Base-by-base conservation (phyloP, 768 basidiomycete species). In the Mycena floridula region DNA sequence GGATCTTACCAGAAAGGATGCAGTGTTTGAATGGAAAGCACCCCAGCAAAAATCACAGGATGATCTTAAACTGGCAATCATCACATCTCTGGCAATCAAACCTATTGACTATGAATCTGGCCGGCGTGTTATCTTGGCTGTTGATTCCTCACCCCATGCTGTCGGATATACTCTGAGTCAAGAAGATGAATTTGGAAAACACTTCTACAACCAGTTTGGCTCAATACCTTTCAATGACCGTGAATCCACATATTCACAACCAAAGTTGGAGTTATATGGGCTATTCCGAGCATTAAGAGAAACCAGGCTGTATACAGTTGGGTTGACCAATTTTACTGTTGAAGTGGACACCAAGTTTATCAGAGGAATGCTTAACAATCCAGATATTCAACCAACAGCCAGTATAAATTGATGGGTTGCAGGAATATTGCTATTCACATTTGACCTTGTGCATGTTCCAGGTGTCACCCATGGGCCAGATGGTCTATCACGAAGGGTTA, bases 361-460 rank as follows among this genome's bases (percentile, higher is more conserved):
- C 5, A 58, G 26, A 51, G 57, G 0, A 46, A 49, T 1, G 53
- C 66, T 0, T 60, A 69, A 41, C 9, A 26, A 42, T 5, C 69
- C 60, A 0, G 63, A 63, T 13, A 50, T 65, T 25, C 50, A 58
- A 26, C 68, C 65, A 0, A 66, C 61, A 37, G 57, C 60, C 0
- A 54, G 59, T 0, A 61, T 69, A 1, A 69, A 68, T 43, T 35
- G 61, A 2, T 70, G 68, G 69, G 62, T 68, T 18, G 57, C 54
- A 7, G 42, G 56, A 4, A 64, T 70, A 1, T n/a, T 55, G 0
- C 45, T 62, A 26, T 69, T 65, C 43, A 54, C 62, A 13, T 69
- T 71, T 42, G 49, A 38, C 0, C 36, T 70, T 2, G 42, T 47
- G 6, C 67, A 68, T 44, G 54, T 59, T 7, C 51, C 58, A 2